Evolutionary conservation across 1,284 basidiomycete species (phyloP), one percentile per base, ranked within the genome.

Genomic region (Malassezia brasiliensis): DNA sequence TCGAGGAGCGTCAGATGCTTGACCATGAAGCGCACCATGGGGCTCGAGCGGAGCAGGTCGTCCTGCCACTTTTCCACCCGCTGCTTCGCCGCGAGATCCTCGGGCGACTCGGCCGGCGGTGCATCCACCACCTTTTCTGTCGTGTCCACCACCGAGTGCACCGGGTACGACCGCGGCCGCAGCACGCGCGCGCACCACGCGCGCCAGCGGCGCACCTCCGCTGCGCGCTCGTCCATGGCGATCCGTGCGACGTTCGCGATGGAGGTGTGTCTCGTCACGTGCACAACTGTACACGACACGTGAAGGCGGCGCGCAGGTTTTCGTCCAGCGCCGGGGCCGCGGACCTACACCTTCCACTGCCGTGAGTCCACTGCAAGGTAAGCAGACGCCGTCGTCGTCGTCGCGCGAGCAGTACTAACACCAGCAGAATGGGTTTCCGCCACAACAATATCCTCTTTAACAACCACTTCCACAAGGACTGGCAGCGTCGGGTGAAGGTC

Each of bases 391-490:
- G 7, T 45, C 20, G 25, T 37, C 20, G 34, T 22, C 35, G 17
- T 37, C 20, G 11, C 7, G 35, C 19, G 28, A 20, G 36, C 19
- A 32, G 12, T 48, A 25, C 52, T 54, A 44, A 54, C 52, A 32
- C 22, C 2, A 30, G 14, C 55, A 60, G 59, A 63, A 72, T 72
- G 69, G 68, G 66, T 64, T 66, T 72, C 64, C 66, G 67, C 59
- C 69, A 74, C 68, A 74, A 74, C 65, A 68, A 74, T 65, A 55
- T 74, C 57, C 68, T 72, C 51, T 68, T 70, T 67, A 73, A 80
- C 76, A 91, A 91, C 80, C 91, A 96, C 78, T 96, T 96, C 85
- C 88, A 85, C 80, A 98, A 98, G 85, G 69, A 69, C 61, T 72
- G 70, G 72, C 87, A 93, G 79, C 82, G 84, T 76, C 85, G 85